Percentiles rank a stretch among this genome's conserved stretches.
Conservation (phyloP, 2,329 filamentous ascomycete genomes). For the Trichoderma sp. region DNA sequence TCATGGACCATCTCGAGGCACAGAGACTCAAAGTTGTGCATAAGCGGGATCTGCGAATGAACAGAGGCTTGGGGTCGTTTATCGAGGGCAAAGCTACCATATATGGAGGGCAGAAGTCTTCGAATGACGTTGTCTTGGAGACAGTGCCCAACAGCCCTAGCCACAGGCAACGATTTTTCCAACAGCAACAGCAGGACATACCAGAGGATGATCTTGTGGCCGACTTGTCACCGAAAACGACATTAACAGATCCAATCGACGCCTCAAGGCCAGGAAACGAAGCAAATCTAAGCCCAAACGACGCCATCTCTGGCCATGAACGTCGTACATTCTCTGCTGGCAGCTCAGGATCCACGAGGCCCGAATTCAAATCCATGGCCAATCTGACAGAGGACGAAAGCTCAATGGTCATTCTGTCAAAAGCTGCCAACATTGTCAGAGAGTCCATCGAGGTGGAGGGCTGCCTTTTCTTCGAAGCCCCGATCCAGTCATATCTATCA, state of each 20-base stretch:
- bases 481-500: conserved; percentile 31
- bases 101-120: conserved; percentile 28
- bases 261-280: not conserved
- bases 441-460: conserved; percentile 45
- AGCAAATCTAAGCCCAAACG: not conserved
- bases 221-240: not conserved
- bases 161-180: conserved; percentile 22
- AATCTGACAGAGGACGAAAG: conserved; percentile 4
- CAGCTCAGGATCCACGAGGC: not conserved
- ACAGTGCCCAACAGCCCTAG: conserved; percentile 25
- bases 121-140: conserved; percentile 13
- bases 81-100: conserved; percentile 37
- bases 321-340: not conserved
- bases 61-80: conserved; percentile 39
- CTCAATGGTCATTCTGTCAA: conserved; percentile 39
- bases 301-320: not conserved
- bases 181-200: not conserved
- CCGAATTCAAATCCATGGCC: not conserved
- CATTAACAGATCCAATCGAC: not conserved
- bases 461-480: conserved; percentile 37
- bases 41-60: conserved; percentile 40
- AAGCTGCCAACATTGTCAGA: conserved; percentile 46
- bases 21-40: conserved; percentile 32
- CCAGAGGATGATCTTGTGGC: not conserved
- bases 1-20: conserved; percentile 41